These are phyloP conservation scores for Neurospora sp. DNA, from an alignment of 495 filamentous ascomycete genomes.

Conservation along the genomic window DNA sequence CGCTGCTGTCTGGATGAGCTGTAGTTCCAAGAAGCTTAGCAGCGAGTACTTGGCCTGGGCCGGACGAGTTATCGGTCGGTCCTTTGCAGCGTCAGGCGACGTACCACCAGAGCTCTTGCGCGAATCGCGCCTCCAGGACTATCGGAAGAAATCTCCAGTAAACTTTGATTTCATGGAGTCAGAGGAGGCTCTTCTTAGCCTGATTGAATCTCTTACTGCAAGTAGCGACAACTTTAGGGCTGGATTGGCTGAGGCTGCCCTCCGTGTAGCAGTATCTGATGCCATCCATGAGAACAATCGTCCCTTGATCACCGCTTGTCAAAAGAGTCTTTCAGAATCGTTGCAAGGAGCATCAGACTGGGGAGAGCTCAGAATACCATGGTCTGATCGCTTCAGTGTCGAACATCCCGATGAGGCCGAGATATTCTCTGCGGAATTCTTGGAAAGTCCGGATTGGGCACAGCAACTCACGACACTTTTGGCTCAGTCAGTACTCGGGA, in stretches of 20 bases:
- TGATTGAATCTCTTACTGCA: slow-evolving; percentile 58
- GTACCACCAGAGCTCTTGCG: slow-evolving; percentile 47
- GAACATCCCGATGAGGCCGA: slow-evolving; percentile 10
- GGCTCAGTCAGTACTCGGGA: slow-evolving; percentile 46
- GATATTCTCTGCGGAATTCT: slow-evolving; percentile 22
- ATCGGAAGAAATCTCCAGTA: slow-evolving; percentile 30
- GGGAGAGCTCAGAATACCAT: slow-evolving; percentile 36
- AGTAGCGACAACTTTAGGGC: slow-evolving; percentile 52
- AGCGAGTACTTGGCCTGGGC: slow-evolving; percentile 73
- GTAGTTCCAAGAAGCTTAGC: slow-evolving; percentile 49
- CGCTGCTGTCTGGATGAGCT: slow-evolving; percentile 62
- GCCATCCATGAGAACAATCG: slow-evolving; percentile 32
- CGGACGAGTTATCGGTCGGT: slow-evolving; percentile 70
- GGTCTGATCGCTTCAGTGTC: slow-evolving; percentile 28
- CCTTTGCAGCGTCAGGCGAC: slow-evolving; percentile 66
- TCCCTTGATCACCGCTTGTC: slow-evolving; percentile 39
- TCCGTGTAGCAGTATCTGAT: slow-evolving; percentile 59
- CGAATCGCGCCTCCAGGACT: slow-evolving; percentile 45
- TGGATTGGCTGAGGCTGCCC: slow-evolving; percentile 66
- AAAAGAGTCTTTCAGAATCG: slow-evolving; percentile 32
- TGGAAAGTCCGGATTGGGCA: slow-evolving; percentile 48
- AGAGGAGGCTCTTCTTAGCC: slow-evolving; percentile 46
- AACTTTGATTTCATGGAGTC: slow-evolving; percentile 23
- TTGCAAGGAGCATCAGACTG: slow-evolving; percentile 38
- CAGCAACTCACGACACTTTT: slow-evolving; percentile 52